A percentile compares a stretch with the other conserved stretches of the same genome.
Evolutionary conservation across 495 filamentous ascomycete genomes (phyloP).

Genomic region (Penicillium maclennaniae): DNA sequence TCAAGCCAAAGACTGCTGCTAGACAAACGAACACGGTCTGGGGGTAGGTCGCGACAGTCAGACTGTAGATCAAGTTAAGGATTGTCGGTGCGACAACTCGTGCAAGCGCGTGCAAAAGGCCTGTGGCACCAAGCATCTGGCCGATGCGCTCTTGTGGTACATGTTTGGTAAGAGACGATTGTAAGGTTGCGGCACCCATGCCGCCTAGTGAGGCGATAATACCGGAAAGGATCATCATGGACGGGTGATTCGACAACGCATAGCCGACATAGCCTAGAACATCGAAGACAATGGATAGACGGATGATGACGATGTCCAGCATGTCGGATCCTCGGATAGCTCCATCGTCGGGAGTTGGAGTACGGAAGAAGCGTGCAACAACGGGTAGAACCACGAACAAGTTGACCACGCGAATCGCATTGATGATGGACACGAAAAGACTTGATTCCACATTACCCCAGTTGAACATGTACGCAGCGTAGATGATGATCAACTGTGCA

Average conservation of each 20-base stretch:
- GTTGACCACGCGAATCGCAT: slow-evolving; percentile 65
- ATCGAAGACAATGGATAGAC: slow-evolving; percentile 73
- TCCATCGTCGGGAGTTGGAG: slow-evolving; percentile 32
- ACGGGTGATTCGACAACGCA: slow-evolving; percentile 52
- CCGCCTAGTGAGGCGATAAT: slow-evolving; percentile 73
- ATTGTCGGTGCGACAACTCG: slow-evolving; percentile 73
- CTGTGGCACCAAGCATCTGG: slow-evolving; percentile 79
- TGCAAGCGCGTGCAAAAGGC: slow-evolving; percentile 78
- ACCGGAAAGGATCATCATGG: slow-evolving; percentile 62
- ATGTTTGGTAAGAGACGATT: slow-evolving; percentile 83
- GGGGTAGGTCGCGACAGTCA: slow-evolving; percentile 71
- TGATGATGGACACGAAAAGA: slow-evolving; percentile 72
- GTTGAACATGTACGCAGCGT: slow-evolving; percentile 70
- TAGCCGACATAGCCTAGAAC: slow-evolving; percentile 72
- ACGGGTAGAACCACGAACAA: slow-evolving; percentile 72
- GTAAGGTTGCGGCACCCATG: slow-evolving; percentile 76
- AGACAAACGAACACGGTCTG: slow-evolving; percentile 82
- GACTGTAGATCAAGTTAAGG: slow-evolving; percentile 81
- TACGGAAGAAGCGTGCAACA: slow-evolving; percentile 66
- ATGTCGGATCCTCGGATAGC: slow-evolving; percentile 67
- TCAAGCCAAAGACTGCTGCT: slow-evolving; percentile 59
- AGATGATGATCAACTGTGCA: slow-evolving; percentile 72
- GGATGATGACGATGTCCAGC: slow-evolving; percentile 74
- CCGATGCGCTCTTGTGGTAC: slow-evolving; percentile 77
- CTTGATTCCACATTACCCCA: slow-evolving; percentile 79